Evolutionary conservation across 352 stramenopile genomes (phyloP).

Genomic region (Phytophthora megakarya): DNA sequence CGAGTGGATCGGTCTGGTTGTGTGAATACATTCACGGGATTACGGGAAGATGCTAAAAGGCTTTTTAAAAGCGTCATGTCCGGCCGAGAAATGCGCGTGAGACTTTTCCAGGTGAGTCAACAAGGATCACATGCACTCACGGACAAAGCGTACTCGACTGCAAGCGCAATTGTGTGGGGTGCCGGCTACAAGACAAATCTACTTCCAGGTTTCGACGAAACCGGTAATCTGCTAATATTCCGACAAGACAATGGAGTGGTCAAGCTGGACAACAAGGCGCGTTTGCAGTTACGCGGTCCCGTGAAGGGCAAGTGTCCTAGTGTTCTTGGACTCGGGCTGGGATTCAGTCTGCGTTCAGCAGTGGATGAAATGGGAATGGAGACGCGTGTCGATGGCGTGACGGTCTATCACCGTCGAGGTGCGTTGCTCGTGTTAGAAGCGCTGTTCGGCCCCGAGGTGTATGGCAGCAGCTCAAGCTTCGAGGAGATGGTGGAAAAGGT

Average conservation of each 20-base stretch:
- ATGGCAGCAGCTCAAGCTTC: slow-evolving; percentile 65
- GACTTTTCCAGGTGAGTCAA: slow-evolving; percentile 75
- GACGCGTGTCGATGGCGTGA: slow-evolving; percentile 81
- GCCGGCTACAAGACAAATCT: slow-evolving; percentile 80
- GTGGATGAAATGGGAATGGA: slow-evolving; percentile 82
- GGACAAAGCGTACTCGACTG: slow-evolving; percentile 68
- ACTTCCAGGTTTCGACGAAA: slow-evolving; percentile 53
- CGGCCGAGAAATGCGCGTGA: slow-evolving; percentile 66
- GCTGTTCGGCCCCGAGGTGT: slow-evolving; percentile 65
- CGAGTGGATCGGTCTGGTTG: slow-evolving; percentile 66
- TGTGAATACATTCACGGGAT: slow-evolving; percentile 85
- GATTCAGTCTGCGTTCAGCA: slow-evolving; percentile 75
- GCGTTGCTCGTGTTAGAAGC: slow-evolving; percentile 72
- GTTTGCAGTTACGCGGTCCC: slow-evolving; percentile 38
- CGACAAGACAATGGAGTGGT: slow-evolving; percentile 66
- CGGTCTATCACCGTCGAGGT: slow-evolving; percentile 86
- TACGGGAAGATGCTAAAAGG: slow-evolving; percentile 83
- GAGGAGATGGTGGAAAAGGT: slow-evolving; percentile 89
- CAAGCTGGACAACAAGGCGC: slow-evolving; percentile 63
- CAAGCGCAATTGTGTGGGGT: slow-evolving; percentile 80
- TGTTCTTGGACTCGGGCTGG: slow-evolving; percentile 75
- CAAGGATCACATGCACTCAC: slow-evolving; percentile 57
- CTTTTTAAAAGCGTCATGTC: slow-evolving; percentile 71
- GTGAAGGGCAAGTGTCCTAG: slow-evolving; percentile 30
- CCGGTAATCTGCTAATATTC: slow-evolving; percentile 49